A percentile compares a stretch with the other conserved stretches of the same genome.
Evolutionary conservation across 176 grass and related monocot genomes (phyloP).

Genomic region (Carex myosuroides): DNA sequence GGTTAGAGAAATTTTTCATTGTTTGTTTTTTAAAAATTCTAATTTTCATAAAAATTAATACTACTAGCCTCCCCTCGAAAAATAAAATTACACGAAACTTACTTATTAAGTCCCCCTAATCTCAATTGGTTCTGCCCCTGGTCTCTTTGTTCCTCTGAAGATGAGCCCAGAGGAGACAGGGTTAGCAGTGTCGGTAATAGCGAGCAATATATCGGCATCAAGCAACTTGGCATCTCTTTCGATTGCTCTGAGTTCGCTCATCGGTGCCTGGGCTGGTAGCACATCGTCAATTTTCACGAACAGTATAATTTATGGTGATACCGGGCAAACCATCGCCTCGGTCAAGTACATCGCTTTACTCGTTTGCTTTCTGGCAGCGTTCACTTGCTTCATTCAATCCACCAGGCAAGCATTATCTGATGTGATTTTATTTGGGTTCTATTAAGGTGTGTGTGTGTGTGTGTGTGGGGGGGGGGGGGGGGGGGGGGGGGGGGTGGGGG

Average conservation of each 20-base stretch:
- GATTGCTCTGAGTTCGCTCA: conserved; percentile 79
- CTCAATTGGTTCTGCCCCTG: no score
- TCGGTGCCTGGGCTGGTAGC: conserved; percentile 83
- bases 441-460: no score
- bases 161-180: conserved; percentile 34
- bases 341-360: conserved; percentile 91
- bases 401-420: conserved; percentile 21
- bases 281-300: conserved; percentile 66
- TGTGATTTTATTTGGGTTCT: not conserved
- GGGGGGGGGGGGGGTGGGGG: not conserved
- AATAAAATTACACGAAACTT: no score
- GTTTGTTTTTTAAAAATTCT: no score
- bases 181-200: conserved; percentile 68
- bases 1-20: conserved; percentile 13
- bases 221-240: conserved; percentile 77
- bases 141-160: not conserved
- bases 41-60: no score
- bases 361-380: conserved; percentile 70
- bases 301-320: conserved; percentile 67
- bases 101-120: no score
- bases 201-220: conserved; percentile 70
- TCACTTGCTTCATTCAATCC: conserved; percentile 99
- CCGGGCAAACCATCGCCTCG: conserved; percentile 49
- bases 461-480: no score
- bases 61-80: no score